These are phyloP conservation scores for Russula earlei DNA, from an alignment of 768 basidiomycete species.

Conservation along the genomic window DNA sequence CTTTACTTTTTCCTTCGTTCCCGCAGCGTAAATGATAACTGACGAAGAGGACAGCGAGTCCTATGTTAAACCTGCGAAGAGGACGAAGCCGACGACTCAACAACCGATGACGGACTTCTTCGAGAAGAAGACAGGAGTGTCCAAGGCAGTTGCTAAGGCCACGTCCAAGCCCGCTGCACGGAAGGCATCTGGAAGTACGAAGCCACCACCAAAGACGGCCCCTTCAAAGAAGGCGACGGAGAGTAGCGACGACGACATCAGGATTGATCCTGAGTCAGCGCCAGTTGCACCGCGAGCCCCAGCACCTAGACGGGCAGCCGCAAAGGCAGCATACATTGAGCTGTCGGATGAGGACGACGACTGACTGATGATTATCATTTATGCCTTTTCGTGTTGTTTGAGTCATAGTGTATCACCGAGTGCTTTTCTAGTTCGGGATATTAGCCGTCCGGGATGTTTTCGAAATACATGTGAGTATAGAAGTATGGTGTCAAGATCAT, in stretches of 20 bases:
- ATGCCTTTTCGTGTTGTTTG: conserved; percentile 41
- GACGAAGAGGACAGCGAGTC: neutral
- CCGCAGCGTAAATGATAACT: neutral
- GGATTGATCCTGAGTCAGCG: conserved; percentile 32
- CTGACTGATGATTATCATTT: conserved; percentile 19
- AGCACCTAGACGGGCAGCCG: conserved; percentile 40
- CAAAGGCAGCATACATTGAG: conserved; percentile 29
- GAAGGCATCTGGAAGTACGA: conserved; percentile 52
- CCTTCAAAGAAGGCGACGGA: conserved; percentile 27
- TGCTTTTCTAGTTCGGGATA: neutral
- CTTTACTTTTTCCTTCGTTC: neutral
- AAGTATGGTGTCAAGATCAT: conserved; percentile 6
- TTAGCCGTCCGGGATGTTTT: neutral
- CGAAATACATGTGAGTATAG: conserved; percentile 1
- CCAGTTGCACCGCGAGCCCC: conserved; percentile 32
- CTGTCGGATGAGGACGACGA: conserved; percentile 44
- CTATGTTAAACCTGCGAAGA: conserved; percentile 44
- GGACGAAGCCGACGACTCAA: conserved; percentile 30
- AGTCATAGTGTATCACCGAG: neutral
- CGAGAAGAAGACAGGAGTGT: conserved; percentile 28
- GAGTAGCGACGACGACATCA: conserved; percentile 35
- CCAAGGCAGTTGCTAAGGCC: conserved; percentile 16
- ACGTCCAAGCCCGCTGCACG: conserved; percentile 22
- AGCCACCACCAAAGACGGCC: conserved; percentile 22
- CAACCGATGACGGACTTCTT: conserved; percentile 51